Conservation (phyloP, 2,329 filamentous ascomycete species). For the Paraphaeosphaeria minitans region DNA sequence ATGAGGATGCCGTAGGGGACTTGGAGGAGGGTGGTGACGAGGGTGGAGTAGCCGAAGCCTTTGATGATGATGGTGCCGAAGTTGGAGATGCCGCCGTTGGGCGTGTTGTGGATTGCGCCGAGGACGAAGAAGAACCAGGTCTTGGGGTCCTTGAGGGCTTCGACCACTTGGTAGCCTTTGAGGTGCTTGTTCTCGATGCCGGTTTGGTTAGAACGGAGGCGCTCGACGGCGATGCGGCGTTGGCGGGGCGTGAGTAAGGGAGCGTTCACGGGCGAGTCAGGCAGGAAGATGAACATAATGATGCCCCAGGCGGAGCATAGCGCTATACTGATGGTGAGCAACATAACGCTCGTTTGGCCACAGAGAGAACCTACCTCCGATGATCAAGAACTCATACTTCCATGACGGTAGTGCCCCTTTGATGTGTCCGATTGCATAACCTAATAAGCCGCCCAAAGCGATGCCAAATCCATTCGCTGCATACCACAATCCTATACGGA, state of each 20-base stretch:
- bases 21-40: not conserved
- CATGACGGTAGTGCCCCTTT: not conserved
- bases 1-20: slow-evolving; percentile 15
- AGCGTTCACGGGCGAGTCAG: not conserved
- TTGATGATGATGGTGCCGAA: slow-evolving; percentile 8
- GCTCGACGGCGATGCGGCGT: not conserved
- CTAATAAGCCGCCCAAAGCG: not conserved
- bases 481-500: not conserved
- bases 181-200: not conserved
- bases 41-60: slow-evolving; percentile 4
- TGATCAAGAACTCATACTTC: not conserved
- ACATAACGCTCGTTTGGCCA: not conserved
- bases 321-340: not conserved
- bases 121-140: not conserved
- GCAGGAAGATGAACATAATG: not conserved
- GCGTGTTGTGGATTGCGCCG: not conserved
- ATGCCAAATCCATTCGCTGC: not conserved
- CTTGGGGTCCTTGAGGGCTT: not conserved
- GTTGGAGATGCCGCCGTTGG: not conserved
- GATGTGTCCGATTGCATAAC: not conserved
- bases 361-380: not conserved
- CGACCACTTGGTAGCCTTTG: not conserved
- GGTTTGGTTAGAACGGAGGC: not conserved
- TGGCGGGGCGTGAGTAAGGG: not conserved
- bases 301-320: not conserved